phyloP scores from a whole-genome alignment of 768 basidiomycete genomes.

The Macrolepiota albuminosa region DNA sequence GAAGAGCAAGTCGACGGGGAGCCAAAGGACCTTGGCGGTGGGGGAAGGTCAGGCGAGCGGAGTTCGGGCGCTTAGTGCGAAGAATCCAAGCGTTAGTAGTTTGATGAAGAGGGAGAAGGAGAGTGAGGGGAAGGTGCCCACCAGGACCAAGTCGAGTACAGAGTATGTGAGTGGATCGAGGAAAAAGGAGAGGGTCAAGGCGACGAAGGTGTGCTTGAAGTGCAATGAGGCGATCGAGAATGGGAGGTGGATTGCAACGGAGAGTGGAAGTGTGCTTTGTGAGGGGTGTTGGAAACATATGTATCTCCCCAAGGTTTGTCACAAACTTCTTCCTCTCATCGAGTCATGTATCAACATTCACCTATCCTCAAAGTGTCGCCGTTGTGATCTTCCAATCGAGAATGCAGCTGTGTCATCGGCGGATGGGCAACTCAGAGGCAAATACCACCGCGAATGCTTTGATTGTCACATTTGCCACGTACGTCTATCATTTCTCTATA shows the following conservation, averaged over 20 bases:
- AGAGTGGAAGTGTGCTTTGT: constrained; percentile 74
- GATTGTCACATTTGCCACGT: constrained; percentile 83
- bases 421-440: constrained; percentile 93
- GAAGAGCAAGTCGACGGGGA: constrained; percentile 30
- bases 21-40: constrained; percentile 15
- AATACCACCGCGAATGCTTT: constrained; percentile 91
- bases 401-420: constrained; percentile 86
- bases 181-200: constrained; percentile 28
- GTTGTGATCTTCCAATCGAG: constrained; percentile 85
- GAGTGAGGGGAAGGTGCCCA: constrained; percentile 46
- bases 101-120: background rate
- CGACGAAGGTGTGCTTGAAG: constrained; percentile 52
- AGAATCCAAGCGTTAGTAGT: constrained; percentile 7
- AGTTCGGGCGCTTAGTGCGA: constrained; percentile 13
- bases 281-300: constrained; percentile 94
- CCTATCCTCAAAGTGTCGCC: constrained; percentile 52
- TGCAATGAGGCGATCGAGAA: constrained; percentile 72
- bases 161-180: constrained; percentile 15
- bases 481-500: constrained; percentile 8
- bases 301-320: constrained; percentile 82
- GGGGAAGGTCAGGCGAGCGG: constrained; percentile 8
- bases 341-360: background rate
- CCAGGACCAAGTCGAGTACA: constrained; percentile 49
- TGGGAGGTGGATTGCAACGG: constrained; percentile 78
- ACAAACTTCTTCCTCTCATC: background rate